Evolutionary conservation across 2,329 filamentous ascomycete genomes (phyloP), one percentile per base, ranked within the genome.

Genomic region (Microsporum ferrugineum): DNA sequence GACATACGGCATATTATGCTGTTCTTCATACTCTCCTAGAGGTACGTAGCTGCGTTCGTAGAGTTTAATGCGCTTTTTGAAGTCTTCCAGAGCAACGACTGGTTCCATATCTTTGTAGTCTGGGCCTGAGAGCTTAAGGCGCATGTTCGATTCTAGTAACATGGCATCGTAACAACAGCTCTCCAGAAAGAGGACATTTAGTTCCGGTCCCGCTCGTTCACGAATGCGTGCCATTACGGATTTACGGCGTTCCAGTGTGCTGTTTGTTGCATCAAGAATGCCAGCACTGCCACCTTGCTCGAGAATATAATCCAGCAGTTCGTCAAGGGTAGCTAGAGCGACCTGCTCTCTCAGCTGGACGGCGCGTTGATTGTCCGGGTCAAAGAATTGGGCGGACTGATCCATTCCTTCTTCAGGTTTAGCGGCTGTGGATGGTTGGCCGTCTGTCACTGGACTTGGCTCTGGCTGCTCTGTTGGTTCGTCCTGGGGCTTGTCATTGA

Each of bases 101-200:
- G 94, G 92, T 68, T 99, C 92, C 75, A 96, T 95, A 71, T 90
- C 89, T 69, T 88, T 89, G 77, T 99, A 99, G 73, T 99, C 94
- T 0, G 94, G 94, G 0, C 94, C 94, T 2, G 89, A 95, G 5
- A 97, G 84, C 78, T 97, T 97, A 64, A 97, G 78, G 33, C 92
- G 90, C 91, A 97, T 97, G 71, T 97, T 97, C 17, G 91, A 89
- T 73, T 97, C 91, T 41, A 97, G 80, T 31, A 97, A 79, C 73
- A 85, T 84, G 62, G 88, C 80, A 67, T 97, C 91, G 63, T 90
- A 82, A 73, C 94, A 99, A 59, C 95, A 88, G 69, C 90, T 96
- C 77, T 99, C 94, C 33, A 99, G 87, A 72, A 97, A 99, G 8
- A 99, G 79, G 17, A 99, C 90, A 36, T 92, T 92, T 27, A 99